Evolutionary conservation across 2,329 filamentous ascomycete genomes (phyloP).

Genomic region (Exophiala spinifera): DNA sequence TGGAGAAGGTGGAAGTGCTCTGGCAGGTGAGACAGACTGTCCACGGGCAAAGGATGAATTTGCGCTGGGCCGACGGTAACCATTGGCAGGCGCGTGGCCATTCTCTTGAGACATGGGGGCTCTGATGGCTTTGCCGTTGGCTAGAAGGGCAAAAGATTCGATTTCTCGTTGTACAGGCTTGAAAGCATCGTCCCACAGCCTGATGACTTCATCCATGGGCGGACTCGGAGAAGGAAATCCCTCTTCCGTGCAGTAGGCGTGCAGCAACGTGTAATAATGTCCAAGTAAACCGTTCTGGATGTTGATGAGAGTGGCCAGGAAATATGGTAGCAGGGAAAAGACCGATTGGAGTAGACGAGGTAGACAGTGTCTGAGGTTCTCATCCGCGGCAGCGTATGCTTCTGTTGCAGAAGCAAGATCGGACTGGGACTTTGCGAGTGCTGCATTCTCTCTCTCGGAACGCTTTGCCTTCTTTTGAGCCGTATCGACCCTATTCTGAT

Average conservation of each 20-base stretch:
- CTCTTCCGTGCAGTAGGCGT: constrained; percentile 68
- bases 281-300: constrained; percentile 76
- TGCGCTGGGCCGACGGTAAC: constrained; percentile 39
- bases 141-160: constrained; percentile 63
- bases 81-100: constrained; percentile 41
- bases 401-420: constrained; percentile 65
- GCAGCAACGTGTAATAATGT: constrained; percentile 72
- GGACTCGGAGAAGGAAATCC: constrained; percentile 70
- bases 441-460: constrained; percentile 69
- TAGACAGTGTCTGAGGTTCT: constrained; percentile 67
- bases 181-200: constrained; percentile 63
- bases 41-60: constrained; percentile 33
- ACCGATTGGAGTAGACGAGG: constrained; percentile 68
- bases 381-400: constrained; percentile 72
- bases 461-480: constrained; percentile 67
- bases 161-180: constrained; percentile 62
- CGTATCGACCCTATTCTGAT: constrained; percentile 67
- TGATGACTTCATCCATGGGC: constrained; percentile 67
- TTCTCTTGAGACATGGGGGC: constrained; percentile 52
- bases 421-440: constrained; percentile 66
- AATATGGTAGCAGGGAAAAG: constrained; percentile 69
- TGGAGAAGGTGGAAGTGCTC: constrained; percentile 30
- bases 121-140: constrained; percentile 64
- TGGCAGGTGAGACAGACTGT: constrained; percentile 34
- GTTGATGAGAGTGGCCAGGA: constrained; percentile 67